Evolutionary conservation across 2,329 filamentous ascomycete species (phyloP), one percentile per base, ranked within the genome.

Genomic region (Trichoderma sp.): DNA sequence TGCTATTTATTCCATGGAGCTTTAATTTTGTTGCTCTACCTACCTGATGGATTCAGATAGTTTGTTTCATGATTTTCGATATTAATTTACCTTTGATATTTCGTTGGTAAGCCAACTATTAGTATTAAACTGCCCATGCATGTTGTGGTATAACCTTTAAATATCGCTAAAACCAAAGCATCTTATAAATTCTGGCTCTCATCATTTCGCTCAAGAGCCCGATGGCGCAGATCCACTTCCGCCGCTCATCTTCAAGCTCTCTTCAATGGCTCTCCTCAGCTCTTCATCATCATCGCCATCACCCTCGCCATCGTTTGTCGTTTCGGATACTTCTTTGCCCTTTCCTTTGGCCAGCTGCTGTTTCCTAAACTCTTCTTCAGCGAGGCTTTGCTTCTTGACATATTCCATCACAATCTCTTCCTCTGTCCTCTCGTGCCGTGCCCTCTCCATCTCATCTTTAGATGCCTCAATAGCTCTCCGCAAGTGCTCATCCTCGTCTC

Each of bases 331-430:
- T n/a, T 80, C 77, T 21, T 80, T 82, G 1, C 81, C 84, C 77
- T 83, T 84, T 0, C 82, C 84, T 78, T 85, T 84, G 11, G 80
- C 75, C 68, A 79, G 77, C 41, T 81, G 79, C 24, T 71, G 72
- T 38, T 64, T 75, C 69, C 81, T 78, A 66, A 82, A 87, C 81
- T 91, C 87, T 78, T 92, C 91, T 83, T 96, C 94, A 0, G 89
- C 87, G 59, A 94, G 81, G 82, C 93, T 95, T 85, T 95, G 93
- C 85, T 91, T 93, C 87, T 93, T 93, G 56, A 95, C 88, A 82
- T 94, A 95, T 79, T 95, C 93, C 81, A 95, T 83, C 9, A 95
- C 90, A 75, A 93, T 91, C 74, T 94, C 90, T 81, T 95, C 93
- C 80, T 95, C 93, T 0, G 87, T 89, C 80, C 84, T 87, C 72